phyloP scores from a whole-genome alignment of 371 early-diverging fungal genomes.

The Zychaea mexicana region DNA sequence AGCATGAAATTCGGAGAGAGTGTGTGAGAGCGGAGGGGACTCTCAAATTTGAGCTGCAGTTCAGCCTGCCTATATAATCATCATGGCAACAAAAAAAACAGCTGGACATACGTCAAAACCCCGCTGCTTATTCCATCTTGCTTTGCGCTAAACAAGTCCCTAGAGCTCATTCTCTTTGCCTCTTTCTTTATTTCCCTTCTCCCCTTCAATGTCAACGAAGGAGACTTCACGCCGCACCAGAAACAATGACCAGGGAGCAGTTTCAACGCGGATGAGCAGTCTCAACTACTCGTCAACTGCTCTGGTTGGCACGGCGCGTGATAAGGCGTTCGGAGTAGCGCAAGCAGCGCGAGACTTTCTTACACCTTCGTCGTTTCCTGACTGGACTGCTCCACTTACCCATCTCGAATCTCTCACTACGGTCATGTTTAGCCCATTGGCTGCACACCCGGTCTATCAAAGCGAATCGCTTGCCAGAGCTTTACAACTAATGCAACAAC shows the following conservation, averaged over 20 bases:
- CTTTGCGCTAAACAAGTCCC: neutral
- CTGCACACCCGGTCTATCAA: conserved; percentile 48
- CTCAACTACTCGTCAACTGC: conserved; percentile 11
- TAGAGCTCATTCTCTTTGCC: neutral
- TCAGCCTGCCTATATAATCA: no score
- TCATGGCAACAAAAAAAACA: no score
- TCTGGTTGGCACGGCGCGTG: conserved; percentile 27
- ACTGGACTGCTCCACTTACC: conserved; percentile 33
- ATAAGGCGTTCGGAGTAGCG: conserved; percentile 31
- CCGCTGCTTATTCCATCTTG: neutral
- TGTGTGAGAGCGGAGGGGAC: no score
- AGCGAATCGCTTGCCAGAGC: conserved; percentile 50
- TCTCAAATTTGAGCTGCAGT: no score
- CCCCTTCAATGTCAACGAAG: conserved; percentile 4
- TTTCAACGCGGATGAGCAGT: neutral
- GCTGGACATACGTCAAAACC: no score
- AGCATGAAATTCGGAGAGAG: neutral
- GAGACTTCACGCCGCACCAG: conserved; percentile 1
- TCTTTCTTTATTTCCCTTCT: neutral
- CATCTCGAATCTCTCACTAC: conserved; percentile 49
- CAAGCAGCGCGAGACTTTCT: conserved; percentile 41
- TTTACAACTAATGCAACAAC: conserved; percentile 48
- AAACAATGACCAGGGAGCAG: neutral
- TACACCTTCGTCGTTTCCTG: conserved; percentile 26
- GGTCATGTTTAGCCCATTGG: conserved; percentile 52